Evolutionary conservation across 2,329 filamentous ascomycete genomes (phyloP).

Genomic region (Aspergillus neotritici): DNA sequence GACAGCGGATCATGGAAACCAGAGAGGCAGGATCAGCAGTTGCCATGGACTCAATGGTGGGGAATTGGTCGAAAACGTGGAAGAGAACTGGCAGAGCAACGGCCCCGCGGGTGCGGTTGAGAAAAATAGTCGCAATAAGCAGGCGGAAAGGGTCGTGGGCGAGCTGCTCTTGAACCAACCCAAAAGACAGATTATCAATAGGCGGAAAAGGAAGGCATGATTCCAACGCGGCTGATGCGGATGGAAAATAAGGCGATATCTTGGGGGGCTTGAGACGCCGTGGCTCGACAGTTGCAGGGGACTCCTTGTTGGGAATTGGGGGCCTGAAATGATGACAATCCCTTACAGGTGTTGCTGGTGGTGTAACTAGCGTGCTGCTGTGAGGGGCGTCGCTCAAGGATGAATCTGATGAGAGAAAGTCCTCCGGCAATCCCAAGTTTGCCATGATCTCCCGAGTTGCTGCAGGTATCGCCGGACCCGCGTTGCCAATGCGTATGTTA

Average conservation of each 20-base stretch:
- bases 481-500: background rate
- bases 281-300: slow-evolving; percentile 8
- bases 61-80: slow-evolving; percentile 61
- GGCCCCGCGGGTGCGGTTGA: slow-evolving; percentile 72
- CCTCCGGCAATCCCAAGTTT: slow-evolving; percentile 10
- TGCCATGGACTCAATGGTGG: slow-evolving; percentile 59
- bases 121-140: slow-evolving; percentile 74
- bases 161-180: slow-evolving; percentile 77
- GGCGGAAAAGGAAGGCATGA: slow-evolving; percentile 59
- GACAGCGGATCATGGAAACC: slow-evolving; percentile 57
- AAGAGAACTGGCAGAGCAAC: slow-evolving; percentile 72
- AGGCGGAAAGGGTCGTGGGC: slow-evolving; percentile 71
- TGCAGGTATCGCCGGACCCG: slow-evolving; percentile 7
- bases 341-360: background rate
- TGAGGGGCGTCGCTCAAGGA: slow-evolving; percentile 30
- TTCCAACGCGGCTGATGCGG: slow-evolving; percentile 25
- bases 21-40: slow-evolving; percentile 53
- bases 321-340: background rate
- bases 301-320: background rate
- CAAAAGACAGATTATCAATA: slow-evolving; percentile 59
- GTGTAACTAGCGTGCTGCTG: background rate
- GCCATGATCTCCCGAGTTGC: slow-evolving; percentile 11
- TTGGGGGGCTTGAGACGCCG: slow-evolving; percentile 22
- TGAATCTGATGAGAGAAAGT: slow-evolving; percentile 30
- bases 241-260: slow-evolving; percentile 42